Evolutionary conservation across 768 basidiomycete species (phyloP).

Genomic region (Flagelloscypha sp.): DNA sequence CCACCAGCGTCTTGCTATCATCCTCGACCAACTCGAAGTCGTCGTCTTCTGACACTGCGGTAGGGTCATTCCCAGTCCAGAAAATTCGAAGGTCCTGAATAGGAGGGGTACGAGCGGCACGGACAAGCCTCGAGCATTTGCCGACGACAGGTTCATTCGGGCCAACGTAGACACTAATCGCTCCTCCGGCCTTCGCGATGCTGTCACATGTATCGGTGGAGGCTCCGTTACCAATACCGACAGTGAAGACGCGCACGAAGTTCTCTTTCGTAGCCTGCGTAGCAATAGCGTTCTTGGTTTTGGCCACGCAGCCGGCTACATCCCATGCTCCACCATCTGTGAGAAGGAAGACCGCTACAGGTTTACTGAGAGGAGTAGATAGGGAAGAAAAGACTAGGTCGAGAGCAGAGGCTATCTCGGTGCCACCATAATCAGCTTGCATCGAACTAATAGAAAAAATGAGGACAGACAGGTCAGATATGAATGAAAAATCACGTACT

Average conservation of each 20-base stretch:
- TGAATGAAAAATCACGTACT: too few relatives aligned
- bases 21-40: not conserved
- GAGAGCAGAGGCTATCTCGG: slow-evolving; percentile 9
- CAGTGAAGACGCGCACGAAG: slow-evolving; percentile 9
- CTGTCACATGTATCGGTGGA: slow-evolving; percentile 10
- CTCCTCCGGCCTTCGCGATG: slow-evolving; percentile 9
- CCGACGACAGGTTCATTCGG: slow-evolving; percentile 2
- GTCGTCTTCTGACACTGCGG: slow-evolving; percentile 24
- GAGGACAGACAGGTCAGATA: too few relatives aligned
- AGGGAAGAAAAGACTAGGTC: slow-evolving; percentile 1
- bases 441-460: slow-evolving; percentile 3
- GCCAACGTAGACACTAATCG: slow-evolving; percentile 1
- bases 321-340: slow-evolving; percentile 10
- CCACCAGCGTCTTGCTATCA: too few relatives aligned
- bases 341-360: slow-evolving; percentile 8
- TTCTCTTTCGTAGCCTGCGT: not conserved
- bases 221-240: slow-evolving; percentile 8
- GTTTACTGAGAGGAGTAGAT: not conserved
- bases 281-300: not conserved
- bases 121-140: slow-evolving; percentile 5
- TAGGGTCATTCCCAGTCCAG: too few relatives aligned
- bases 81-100: slow-evolving; percentile 31
- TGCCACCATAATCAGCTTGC: slow-evolving; percentile 10
- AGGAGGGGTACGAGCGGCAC: slow-evolving; percentile 5
- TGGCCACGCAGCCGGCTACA: slow-evolving; percentile 1